A percentile compares a stretch with the other conserved stretches of the same genome.
Conservation (phyloP, 1,284 basidiomycete genomes). For the Mycosarcoma mackinlayi region DNA sequence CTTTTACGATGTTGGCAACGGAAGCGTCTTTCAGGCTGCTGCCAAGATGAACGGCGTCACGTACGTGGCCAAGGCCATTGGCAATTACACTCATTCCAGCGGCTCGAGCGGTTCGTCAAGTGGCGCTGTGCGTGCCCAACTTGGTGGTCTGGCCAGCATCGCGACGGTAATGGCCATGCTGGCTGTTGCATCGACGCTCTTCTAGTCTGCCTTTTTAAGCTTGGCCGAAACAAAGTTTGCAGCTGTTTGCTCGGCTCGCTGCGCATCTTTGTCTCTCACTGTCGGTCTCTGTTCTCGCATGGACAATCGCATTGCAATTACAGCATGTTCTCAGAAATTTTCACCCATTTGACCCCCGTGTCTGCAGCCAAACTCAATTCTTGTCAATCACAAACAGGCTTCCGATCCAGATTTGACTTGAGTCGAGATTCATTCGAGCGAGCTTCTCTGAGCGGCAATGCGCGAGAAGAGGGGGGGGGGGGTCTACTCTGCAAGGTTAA, state of each 20-base stretch:
- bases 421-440: too few relatives aligned
- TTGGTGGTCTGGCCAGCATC: neutral
- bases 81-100: constrained; percentile 26
- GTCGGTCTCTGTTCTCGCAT: too few relatives aligned
- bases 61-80: constrained; percentile 55
- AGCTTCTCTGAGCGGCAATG: too few relatives aligned
- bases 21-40: constrained; percentile 61
- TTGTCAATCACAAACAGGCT: too few relatives aligned
- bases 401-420: too few relatives aligned
- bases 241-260: too few relatives aligned
- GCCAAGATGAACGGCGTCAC: constrained; percentile 67
- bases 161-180: neutral
- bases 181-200: constrained; percentile 10
- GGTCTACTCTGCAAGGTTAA: too few relatives aligned
- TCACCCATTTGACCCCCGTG: too few relatives aligned
- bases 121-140: neutral
- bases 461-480: too few relatives aligned
- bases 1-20: constrained; percentile 53
- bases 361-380: neutral
- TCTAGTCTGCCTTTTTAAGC: neutral
- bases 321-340: too few relatives aligned
- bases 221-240: neutral
- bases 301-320: constrained; percentile 2
- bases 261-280: neutral
- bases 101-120: constrained; percentile 26